A percentile compares a stretch with the other conserved stretches of the same genome.
Evolutionary conservation across 208 protist species (phyloP).

Genomic region (Wallacemonas collosoma): DNA sequence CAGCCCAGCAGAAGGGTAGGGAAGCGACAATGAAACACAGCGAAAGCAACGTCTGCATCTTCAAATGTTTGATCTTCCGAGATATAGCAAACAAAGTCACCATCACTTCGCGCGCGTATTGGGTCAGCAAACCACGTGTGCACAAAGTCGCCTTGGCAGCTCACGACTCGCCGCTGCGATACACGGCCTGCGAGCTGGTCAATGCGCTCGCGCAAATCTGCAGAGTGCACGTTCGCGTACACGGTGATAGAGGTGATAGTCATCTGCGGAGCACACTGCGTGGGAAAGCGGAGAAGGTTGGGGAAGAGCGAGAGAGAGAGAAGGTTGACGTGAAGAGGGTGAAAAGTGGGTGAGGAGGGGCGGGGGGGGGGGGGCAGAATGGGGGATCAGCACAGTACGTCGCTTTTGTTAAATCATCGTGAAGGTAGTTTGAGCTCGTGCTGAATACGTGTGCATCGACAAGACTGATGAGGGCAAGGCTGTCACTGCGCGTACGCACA

Average conservation of each 20-base stretch:
- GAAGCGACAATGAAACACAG: slow-evolving; percentile 54
- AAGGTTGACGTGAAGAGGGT: background rate
- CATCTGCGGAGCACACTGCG: background rate
- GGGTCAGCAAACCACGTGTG: slow-evolving; percentile 22
- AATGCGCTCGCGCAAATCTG: slow-evolving; percentile 8
- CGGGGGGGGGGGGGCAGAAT: too few relatives aligned
- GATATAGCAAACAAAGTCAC: slow-evolving; percentile 64
- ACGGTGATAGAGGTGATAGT: slow-evolving; percentile 1
- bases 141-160: slow-evolving; percentile 10
- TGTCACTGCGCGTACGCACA: too few relatives aligned
- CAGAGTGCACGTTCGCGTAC: slow-evolving; percentile 6
- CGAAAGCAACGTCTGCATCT: slow-evolving; percentile 66
- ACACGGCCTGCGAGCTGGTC: slow-evolving; percentile 17
- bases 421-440: too few relatives aligned
- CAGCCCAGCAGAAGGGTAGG: slow-evolving; percentile 44
- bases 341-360: too few relatives aligned
- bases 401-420: too few relatives aligned
- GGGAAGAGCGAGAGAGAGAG: background rate
- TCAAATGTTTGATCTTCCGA: slow-evolving; percentile 50
- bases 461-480: too few relatives aligned
- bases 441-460: too few relatives aligned
- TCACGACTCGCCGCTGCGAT: too few relatives aligned
- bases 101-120: background rate
- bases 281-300: too few relatives aligned
- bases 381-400: too few relatives aligned